Evolutionary conservation across 139 green algal species (phyloP).

Genomic region (Chlorella ohadii): DNA sequence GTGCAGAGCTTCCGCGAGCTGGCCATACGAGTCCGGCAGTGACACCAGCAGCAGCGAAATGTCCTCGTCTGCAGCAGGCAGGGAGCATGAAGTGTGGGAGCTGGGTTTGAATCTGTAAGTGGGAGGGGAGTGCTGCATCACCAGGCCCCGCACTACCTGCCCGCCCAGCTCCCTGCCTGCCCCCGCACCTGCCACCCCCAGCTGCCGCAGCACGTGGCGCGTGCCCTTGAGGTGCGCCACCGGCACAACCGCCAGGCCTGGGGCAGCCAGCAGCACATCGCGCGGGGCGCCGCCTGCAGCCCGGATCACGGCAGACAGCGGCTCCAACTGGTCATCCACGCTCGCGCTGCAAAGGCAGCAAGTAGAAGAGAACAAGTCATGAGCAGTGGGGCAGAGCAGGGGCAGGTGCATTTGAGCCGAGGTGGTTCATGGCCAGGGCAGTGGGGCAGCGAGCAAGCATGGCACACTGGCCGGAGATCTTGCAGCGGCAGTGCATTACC

Average conservation of each 20-base stretch:
- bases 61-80: neutral
- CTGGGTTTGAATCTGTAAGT: no score
- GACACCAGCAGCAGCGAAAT: neutral
- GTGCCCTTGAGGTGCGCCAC: neutral
- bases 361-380: neutral
- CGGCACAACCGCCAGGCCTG: neutral
- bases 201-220: conserved; percentile 13
- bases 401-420: neutral
- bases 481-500: neutral
- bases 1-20: neutral
- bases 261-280: neutral
- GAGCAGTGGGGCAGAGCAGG: neutral
- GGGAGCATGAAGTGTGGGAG: neutral
- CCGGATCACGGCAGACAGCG: neutral
- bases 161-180: neutral
- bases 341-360: neutral
- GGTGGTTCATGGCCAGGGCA: neutral
- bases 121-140: no score
- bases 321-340: conserved; percentile 11
- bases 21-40: neutral
- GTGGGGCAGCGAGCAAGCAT: no score
- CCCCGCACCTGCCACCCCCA: neutral
- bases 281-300: neutral
- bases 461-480: no score
- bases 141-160: no score